phyloP scores from a whole-genome alignment of 768 basidiomycete species.

The Peribolospora baueri region DNA sequence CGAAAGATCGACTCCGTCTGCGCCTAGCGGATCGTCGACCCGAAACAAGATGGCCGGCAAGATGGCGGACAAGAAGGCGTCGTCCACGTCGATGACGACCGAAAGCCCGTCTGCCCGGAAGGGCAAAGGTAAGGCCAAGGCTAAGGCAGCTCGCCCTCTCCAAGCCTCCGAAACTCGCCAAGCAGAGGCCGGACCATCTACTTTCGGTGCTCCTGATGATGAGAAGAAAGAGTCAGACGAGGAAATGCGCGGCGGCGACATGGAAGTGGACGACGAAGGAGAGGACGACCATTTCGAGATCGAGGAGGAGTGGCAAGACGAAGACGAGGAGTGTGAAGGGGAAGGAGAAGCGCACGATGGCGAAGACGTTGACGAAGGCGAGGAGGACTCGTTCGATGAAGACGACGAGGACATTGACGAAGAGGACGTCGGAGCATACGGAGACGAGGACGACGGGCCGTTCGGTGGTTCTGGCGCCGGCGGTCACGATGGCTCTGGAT shows the following conservation, averaged over 20 bases:
- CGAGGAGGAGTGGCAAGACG: neutral
- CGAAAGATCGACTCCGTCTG: too few species aligned
- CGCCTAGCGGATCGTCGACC: too few species aligned
- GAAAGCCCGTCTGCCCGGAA: too few species aligned
- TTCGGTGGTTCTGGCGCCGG: constrained; percentile 4
- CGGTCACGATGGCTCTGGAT: constrained; percentile 4
- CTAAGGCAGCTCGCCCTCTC: too few species aligned
- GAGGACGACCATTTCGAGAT: neutral
- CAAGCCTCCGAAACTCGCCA: too few species aligned
- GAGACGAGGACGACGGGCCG: constrained; percentile 1
- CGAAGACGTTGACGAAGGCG: constrained; percentile 2
- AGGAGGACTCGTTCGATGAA: constrained; percentile 2
- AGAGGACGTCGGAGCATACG: constrained; percentile 2
- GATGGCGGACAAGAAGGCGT: too few species aligned
- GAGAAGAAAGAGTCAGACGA: constrained; percentile 9
- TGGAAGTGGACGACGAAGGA: neutral
- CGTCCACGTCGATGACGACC: too few species aligned
- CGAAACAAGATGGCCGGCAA: too few species aligned
- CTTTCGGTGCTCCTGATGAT: neutral
- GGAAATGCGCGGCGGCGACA: neutral
- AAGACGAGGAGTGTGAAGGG: neutral
- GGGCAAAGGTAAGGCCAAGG: too few species aligned
- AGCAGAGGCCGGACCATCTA: too few species aligned
- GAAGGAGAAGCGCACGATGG: constrained; percentile 3
- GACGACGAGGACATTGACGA: constrained; percentile 9